A percentile compares a stretch with the other conserved stretches of the same genome.
These are phyloP conservation scores for Lachnellula occidentalis DNA, from an alignment of 2,329 filamentous ascomycete species.

Conservation along the genomic window DNA sequence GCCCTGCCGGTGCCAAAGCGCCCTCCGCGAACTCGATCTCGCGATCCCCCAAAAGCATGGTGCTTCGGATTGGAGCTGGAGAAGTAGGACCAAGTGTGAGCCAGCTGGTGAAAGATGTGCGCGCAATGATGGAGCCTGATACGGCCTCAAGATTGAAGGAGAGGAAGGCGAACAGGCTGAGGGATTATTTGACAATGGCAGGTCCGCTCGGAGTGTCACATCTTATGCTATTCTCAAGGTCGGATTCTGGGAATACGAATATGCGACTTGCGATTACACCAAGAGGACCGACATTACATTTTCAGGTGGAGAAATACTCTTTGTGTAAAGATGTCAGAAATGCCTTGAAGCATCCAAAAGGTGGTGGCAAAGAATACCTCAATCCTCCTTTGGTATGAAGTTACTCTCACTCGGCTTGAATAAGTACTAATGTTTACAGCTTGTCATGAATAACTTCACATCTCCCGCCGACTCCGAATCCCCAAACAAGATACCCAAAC, in stretches of 20 bases:
- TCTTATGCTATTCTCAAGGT: conserved; percentile 87
- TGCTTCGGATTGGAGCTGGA: conserved; percentile 91
- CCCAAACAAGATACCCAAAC: conserved; percentile 73
- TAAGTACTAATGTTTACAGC: conserved; percentile 39
- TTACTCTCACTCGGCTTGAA: not conserved
- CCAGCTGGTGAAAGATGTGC: conserved; percentile 86
- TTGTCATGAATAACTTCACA: conserved; percentile 98
- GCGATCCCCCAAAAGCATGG: conserved; percentile 89
- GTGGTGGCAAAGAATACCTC: conserved; percentile 77
- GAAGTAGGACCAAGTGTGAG: conserved; percentile 88
- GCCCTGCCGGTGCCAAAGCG: conserved; percentile 45
- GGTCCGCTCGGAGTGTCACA: conserved; percentile 91
- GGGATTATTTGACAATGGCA: conserved; percentile 93
- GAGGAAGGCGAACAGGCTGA: conserved; percentile 77
- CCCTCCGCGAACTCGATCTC: conserved; percentile 54
- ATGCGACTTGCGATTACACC: conserved; percentile 82
- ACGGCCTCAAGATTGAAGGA: conserved; percentile 88
- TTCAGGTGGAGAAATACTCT: conserved; percentile 91
- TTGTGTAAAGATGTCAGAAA: conserved; percentile 85
- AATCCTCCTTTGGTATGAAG: conserved; percentile 70
- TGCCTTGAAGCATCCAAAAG: conserved; percentile 75
- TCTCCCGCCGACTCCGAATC: conserved; percentile 50
- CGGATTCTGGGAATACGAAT: conserved; percentile 85
- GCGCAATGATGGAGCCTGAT: conserved; percentile 91
- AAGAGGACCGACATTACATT: conserved; percentile 86